Conservation (phyloP, 2,329 filamentous ascomycete genomes). For the Neonectria coccinea region DNA sequence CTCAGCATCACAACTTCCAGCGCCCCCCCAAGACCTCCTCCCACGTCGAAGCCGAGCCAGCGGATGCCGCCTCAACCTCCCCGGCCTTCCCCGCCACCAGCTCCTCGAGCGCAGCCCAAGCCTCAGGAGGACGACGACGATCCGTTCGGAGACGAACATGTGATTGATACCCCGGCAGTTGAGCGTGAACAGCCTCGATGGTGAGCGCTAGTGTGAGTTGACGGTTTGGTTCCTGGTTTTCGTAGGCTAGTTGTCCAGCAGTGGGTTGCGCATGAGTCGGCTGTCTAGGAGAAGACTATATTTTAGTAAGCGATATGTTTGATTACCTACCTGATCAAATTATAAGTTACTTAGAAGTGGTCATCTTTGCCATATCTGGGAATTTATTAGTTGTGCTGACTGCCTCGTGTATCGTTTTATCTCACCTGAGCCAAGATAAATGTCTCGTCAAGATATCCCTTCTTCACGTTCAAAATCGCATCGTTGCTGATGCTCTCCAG, state of each 20-base stretch:
- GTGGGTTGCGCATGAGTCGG: not conserved
- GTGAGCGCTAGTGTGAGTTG: constrained; percentile 28
- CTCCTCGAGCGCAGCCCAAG: constrained; percentile 37
- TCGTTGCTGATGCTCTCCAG: not conserved
- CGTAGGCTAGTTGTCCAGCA: not conserved
- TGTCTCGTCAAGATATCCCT: not conserved
- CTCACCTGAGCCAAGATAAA: not conserved
- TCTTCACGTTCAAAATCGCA: not conserved
- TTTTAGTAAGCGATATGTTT: constrained; percentile 1
- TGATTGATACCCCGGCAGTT: constrained; percentile 58
- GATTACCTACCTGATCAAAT: not conserved
- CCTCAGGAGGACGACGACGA: constrained; percentile 84
- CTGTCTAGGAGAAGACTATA: not conserved
- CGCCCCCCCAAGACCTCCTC: constrained; percentile 56
- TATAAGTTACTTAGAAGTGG: too few relatives aligned
- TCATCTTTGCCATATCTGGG: not conserved
- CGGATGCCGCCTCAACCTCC: constrained; percentile 37
- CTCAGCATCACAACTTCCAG: constrained; percentile 57
- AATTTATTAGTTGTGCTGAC: not conserved
- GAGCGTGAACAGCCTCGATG: constrained; percentile 50
- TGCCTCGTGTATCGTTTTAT: not conserved
- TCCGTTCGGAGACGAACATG: constrained; percentile 88
- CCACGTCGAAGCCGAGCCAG: constrained; percentile 40
- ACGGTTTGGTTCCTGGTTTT: not conserved
- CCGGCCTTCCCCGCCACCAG: constrained; percentile 23